Evolutionary conservation across 2,329 filamentous ascomycete genomes (phyloP), one percentile per base, ranked within the genome.

Genomic region (Ophiocordyceps camponoti-saundersi): DNA sequence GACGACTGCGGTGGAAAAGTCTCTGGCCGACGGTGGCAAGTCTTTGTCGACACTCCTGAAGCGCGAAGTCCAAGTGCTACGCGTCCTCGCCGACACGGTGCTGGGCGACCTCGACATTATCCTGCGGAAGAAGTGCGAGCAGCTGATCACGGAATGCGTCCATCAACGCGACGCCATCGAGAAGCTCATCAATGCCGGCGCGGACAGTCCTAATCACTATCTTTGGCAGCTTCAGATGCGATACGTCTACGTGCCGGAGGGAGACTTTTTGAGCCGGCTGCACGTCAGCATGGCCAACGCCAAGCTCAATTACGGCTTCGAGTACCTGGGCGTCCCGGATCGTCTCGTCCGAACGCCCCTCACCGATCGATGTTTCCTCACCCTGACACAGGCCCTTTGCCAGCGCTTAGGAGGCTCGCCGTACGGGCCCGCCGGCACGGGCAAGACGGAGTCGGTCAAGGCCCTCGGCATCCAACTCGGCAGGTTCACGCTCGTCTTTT

Each of bases 361-460:
- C 51, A 99, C 92, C 0, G 93, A 99, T 63, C 84, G 93, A 52
- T 99, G 92, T 66, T 99, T 98, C 77, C 77, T 96, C 50, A 98
- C 93, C 6, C 80, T 98, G 48, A 96, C 90, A 3, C 92, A 98
- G 67, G 92, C 89, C 12, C 73, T 98, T 44, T 94, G 87, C 61
- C 92, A 99, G 64, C 80, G 88, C 56, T 79, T 99, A 39, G 92
- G 92, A 67, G 92, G 93, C 47, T 98, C 93, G 44, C 92, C 92
- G 0, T 98, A 98, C 58, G 92, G 92, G 46, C 92, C 92, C 53
- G 92, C 92, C 49, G 92, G 92, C 70, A 99, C 92, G 42, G 92
- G 92, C 62, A 99, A 99, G 67, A 99, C 92, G 0, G 92, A 99
- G 61, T 98, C 92, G 2, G 92, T 99, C 62, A 99, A 99, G 66